Evolutionary conservation across 768 basidiomycete genomes (phyloP).

Genomic region (Podaxis sp.): DNA sequence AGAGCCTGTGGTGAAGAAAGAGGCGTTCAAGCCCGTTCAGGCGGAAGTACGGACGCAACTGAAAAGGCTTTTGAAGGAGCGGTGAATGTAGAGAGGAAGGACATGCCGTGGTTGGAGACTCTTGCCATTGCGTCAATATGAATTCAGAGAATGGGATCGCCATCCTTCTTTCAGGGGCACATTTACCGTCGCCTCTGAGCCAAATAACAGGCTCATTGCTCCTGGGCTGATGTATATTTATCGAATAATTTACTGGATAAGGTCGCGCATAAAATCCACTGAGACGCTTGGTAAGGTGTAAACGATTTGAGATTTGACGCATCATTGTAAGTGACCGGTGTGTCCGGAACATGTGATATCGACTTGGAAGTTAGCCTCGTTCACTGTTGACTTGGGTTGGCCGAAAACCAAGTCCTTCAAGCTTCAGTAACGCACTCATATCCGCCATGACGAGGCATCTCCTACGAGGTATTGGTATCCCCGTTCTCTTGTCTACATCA

Average conservation of each 20-base stretch:
- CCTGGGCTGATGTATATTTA: neutral
- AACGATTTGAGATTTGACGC: neutral
- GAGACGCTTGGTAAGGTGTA: neutral
- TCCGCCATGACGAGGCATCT: slow-evolving; percentile 8
- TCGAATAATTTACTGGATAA: neutral
- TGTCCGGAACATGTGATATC: neutral
- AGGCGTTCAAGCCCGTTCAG: slow-evolving; percentile 31
- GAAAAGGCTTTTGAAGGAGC: slow-evolving; percentile 40
- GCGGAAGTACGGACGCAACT: slow-evolving; percentile 31
- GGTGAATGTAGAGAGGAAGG: neutral
- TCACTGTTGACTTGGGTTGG: neutral
- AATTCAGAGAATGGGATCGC: neutral
- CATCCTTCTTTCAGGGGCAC: too few relatives aligned
- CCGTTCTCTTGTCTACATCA: neutral
- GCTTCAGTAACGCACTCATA: too few relatives aligned
- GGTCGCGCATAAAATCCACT: neutral
- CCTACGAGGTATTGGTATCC: slow-evolving; percentile 6
- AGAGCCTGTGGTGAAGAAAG: slow-evolving; percentile 39
- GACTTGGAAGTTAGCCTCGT: neutral
- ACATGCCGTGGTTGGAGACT: neutral
- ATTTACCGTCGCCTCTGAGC: neutral
- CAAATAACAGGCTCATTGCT: neutral
- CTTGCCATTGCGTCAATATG: neutral
- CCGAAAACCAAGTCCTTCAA: neutral
- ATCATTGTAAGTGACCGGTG: neutral